A percentile compares a stretch with the other conserved stretches of the same genome.
phyloP scores from a whole-genome alignment of 2,329 filamentous ascomycete genomes.

The Chaetothyriales sp. region DNA sequence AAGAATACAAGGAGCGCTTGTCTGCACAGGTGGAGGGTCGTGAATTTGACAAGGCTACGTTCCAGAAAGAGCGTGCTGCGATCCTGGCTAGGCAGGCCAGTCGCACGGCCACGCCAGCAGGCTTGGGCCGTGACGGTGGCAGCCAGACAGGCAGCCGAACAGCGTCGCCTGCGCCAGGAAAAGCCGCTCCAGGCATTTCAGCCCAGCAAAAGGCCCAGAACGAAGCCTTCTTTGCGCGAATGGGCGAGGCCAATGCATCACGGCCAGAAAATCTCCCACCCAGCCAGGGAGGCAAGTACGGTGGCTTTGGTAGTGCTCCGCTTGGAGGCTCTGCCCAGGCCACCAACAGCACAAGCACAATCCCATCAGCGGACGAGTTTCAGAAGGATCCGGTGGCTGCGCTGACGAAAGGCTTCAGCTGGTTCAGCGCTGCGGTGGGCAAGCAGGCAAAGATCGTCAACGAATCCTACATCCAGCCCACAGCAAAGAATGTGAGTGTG shows the following conservation, averaged over 20 bases:
- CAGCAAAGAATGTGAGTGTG: slow-evolving; percentile 60
- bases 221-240: slow-evolving; percentile 76
- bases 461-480: slow-evolving; percentile 81
- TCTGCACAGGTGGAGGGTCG: slow-evolving; percentile 74
- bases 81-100: slow-evolving; percentile 23
- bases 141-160: slow-evolving; percentile 15
- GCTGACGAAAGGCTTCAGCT: slow-evolving; percentile 82
- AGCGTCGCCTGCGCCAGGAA: slow-evolving; percentile 18
- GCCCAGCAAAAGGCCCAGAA: slow-evolving; percentile 50
- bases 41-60: slow-evolving; percentile 66
- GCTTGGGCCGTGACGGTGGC: slow-evolving; percentile 13
- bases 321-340: slow-evolving; percentile 26
- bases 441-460: slow-evolving; percentile 88
- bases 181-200: slow-evolving; percentile 11
- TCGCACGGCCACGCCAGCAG: slow-evolving; percentile 24
- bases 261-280: slow-evolving; percentile 63
- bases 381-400: slow-evolving; percentile 82
- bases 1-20: slow-evolving; percentile 88
- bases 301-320: slow-evolving; percentile 72
- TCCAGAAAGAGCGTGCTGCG: slow-evolving; percentile 30
- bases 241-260: slow-evolving; percentile 69
- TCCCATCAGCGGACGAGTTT: slow-evolving; percentile 69
- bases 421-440: slow-evolving; percentile 74
- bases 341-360: slow-evolving; percentile 21
- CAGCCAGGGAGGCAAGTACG: slow-evolving; percentile 82